Base-by-base conservation (phyloP, 73 alveolate species). In the Urostyla sp. region DNA sequence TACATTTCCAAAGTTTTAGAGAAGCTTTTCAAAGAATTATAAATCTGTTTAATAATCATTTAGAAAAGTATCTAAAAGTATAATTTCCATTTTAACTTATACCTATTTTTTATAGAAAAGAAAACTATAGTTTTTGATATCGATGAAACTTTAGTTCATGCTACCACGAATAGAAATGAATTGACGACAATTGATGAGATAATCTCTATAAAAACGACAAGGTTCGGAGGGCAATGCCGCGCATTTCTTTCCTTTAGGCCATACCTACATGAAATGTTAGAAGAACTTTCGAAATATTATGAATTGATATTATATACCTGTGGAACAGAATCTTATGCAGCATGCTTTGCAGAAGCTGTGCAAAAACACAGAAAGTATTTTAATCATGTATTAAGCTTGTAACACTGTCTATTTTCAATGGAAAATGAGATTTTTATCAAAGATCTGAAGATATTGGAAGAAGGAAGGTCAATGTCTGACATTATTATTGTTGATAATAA, bases 121-220 rank as follows among this genome's bases (percentile, higher is more conserved):
- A 75, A 75, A 30, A 75, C 87, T 5, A 58, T 75, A 28, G 87
- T 75, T 20, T 58, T 75, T 27, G 87, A 75, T 58, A 32, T 75
- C 11, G 87, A 75, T 57, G 87, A 75, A 43, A 75, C 87, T 4
- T 40, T 75, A 35, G 73, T 75, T n/a, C 15, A 53, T 57, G 74
- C 52, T 10, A 37, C 67, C 11, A 13, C 57, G 55, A 32, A 45
- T 51, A 1, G 1, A 57, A 11, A 35, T 43, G 53, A 35, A 23
- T n/a, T 36, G 16, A 35, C 36, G 40, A 36, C n/a, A 16, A 69
- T 52, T 13, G 58, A 32, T 32, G 75, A 58, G 13, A 6, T 31
- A 24, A 51, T 43, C 4, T 27, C 27, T 16, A 48, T 69, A 1
- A 46, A 69, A 51, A 32, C 32, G 63, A 57, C 53, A 15, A 16